phyloP scores from a whole-genome alignment of 441 rosid species.

The Geranium incanum region DNA sequence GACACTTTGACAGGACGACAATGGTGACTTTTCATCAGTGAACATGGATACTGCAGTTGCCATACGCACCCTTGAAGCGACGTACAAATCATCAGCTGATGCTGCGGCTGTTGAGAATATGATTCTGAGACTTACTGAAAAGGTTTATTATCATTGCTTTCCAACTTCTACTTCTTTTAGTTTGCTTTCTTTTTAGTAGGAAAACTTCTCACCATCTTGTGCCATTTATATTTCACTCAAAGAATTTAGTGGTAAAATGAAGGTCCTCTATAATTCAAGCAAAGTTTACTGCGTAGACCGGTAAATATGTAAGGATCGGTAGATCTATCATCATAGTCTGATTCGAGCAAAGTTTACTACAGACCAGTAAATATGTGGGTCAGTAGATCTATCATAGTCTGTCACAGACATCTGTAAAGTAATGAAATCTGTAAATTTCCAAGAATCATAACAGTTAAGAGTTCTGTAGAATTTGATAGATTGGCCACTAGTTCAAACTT shows the following conservation, averaged over 20 bases:
- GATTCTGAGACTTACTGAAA: constrained; percentile 75
- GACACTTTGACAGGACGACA: constrained; percentile 58
- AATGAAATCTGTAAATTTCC: background rate
- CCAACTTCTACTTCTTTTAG: background rate
- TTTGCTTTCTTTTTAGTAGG: background rate
- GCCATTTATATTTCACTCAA: background rate
- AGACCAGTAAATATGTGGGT: too few relatives aligned
- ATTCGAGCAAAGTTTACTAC: too few relatives aligned
- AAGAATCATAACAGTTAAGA: background rate
- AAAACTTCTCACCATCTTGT: too few relatives aligned
- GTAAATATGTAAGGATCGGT: background rate
- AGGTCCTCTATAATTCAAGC: background rate
- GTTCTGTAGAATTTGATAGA: background rate
- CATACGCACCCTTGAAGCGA: constrained; percentile 90
- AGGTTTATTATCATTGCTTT: constrained; percentile 32
- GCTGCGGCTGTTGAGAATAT: constrained; percentile 81
- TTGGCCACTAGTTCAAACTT: too few relatives aligned
- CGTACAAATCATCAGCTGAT: constrained; percentile 89
- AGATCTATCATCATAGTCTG: too few relatives aligned
- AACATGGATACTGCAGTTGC: constrained; percentile 99
- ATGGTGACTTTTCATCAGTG: constrained; percentile 94
- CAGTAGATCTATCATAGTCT: too few relatives aligned
- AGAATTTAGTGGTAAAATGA: background rate
- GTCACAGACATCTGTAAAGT: background rate
- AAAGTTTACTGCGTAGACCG: background rate